Evolutionary conservation across 139 green algal genomes (phyloP).

Genomic region (Edaphochlamys debaryana): DNA sequence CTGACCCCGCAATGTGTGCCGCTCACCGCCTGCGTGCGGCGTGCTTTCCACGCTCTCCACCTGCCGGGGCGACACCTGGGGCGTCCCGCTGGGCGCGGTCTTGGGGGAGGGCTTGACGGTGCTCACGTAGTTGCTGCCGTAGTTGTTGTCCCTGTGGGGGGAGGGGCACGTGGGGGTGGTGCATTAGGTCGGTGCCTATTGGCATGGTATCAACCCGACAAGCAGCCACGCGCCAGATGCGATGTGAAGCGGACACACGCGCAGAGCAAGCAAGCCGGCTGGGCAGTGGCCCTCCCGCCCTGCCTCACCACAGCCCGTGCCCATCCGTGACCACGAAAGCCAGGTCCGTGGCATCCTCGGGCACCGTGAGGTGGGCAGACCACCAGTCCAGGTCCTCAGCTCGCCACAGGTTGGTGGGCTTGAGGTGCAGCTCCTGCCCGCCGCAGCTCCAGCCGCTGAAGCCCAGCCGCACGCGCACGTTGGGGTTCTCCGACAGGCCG

Average conservation of each 20-base stretch:
- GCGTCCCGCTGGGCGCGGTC: no score
- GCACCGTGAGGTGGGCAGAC: constrained; percentile 15
- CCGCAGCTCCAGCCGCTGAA: constrained; percentile 44
- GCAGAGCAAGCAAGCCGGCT: no score
- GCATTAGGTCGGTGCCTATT: no score
- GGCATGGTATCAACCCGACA: no score
- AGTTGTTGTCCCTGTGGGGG: constrained; percentile 60
- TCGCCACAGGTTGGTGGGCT: constrained; percentile 26
- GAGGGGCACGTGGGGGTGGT: no score
- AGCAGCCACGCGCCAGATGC: no score
- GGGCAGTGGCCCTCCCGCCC: no score
- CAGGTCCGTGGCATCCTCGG: constrained; percentile 43
- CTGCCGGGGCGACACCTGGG: neutral
- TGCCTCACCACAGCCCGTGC: constrained; percentile 26
- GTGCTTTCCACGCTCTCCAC: constrained; percentile 35
- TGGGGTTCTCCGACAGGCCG: constrained; percentile 24
- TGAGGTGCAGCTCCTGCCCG: constrained; percentile 10
- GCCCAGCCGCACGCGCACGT: constrained; percentile 37
- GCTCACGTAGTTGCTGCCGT: constrained; percentile 49
- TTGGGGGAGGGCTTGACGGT: constrained; percentile 3
- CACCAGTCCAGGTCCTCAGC: constrained; percentile 44
- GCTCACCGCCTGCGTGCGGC: constrained; percentile 12
- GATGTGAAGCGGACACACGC: no score
- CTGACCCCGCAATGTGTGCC: no score
- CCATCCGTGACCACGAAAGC: constrained; percentile 52